Evolutionary conservation across 805 yeast genomes (phyloP).

Genomic region (Spathaspora hagerdaliae): DNA sequence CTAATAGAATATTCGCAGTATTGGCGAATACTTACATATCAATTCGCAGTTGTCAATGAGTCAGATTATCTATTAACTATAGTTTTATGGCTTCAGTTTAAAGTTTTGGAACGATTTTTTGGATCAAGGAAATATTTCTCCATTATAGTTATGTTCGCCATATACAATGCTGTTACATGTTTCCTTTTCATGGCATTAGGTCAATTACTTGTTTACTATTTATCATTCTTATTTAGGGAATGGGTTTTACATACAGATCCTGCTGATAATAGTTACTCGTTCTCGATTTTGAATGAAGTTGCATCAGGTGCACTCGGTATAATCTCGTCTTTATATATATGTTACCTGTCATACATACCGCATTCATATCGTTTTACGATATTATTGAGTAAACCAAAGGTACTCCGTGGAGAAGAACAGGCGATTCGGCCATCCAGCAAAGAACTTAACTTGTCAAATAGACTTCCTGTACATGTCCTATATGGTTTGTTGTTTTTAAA

Average conservation of each 20-base stretch:
- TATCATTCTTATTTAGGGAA: slow-evolving; percentile 5
- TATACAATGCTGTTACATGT: slow-evolving; percentile 45
- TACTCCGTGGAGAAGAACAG: background rate
- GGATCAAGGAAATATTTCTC: slow-evolving; percentile 55
- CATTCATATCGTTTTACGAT: slow-evolving; percentile 32
- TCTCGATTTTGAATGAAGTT: slow-evolving; percentile 30
- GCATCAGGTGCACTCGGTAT: slow-evolving; percentile 40
- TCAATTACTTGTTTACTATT: slow-evolving; percentile 21
- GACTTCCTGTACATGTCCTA: slow-evolving; percentile 36
- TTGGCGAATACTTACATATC: slow-evolving; percentile 51
- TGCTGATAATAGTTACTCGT: slow-evolving; percentile 11
- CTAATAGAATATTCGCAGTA: slow-evolving; percentile 52
- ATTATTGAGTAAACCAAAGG: slow-evolving; percentile 19
- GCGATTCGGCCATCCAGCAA: slow-evolving; percentile 6
- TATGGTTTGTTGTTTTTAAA: slow-evolving; percentile 33
- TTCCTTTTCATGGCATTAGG: slow-evolving; percentile 40
- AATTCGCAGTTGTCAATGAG: slow-evolving; percentile 53
- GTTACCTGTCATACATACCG: slow-evolving; percentile 32
- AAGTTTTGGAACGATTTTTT: slow-evolving; percentile 53
- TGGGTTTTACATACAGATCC: slow-evolving; percentile 2
- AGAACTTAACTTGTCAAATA: slow-evolving; percentile 28
- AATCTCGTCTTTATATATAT: slow-evolving; percentile 35
- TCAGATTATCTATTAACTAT: slow-evolving; percentile 49
- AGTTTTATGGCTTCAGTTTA: slow-evolving; percentile 47
- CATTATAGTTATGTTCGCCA: slow-evolving; percentile 37